phyloP scores from a whole-genome alignment of 805 yeast genomes.

The Torulaspora quercuum region DNA sequence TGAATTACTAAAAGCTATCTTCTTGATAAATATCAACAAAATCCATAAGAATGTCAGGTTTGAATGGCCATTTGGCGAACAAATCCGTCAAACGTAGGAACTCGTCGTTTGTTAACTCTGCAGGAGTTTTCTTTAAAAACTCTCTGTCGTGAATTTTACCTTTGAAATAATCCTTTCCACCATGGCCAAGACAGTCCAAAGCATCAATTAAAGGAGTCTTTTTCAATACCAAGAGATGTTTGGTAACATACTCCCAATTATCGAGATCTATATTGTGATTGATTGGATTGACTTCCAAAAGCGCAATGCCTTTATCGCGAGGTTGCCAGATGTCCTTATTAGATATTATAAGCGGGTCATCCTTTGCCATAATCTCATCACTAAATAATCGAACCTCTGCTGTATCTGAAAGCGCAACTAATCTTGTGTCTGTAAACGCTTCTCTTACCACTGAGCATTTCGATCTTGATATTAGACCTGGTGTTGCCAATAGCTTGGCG shows the following conservation, averaged over 20 bases:
- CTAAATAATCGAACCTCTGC: slow-evolving; percentile 23
- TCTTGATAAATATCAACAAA: slow-evolving; percentile 38
- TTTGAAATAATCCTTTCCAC: slow-evolving; percentile 57
- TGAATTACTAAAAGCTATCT: slow-evolving; percentile 5
- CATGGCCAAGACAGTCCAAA: slow-evolving; percentile 68
- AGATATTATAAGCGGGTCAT: slow-evolving; percentile 35
- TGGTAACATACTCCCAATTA: slow-evolving; percentile 64
- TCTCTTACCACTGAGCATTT: slow-evolving; percentile 65
- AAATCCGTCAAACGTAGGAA: slow-evolving; percentile 46
- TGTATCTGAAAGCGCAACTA: slow-evolving; percentile 48
- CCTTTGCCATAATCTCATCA: slow-evolving; percentile 17
- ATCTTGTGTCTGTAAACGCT: slow-evolving; percentile 53
- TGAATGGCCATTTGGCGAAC: slow-evolving; percentile 81
- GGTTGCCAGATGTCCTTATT: slow-evolving; percentile 32
- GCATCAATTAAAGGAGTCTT: slow-evolving; percentile 45
- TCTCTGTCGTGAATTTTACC: slow-evolving; percentile 35
- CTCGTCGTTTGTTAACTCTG: slow-evolving; percentile 54
- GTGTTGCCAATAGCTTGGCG: slow-evolving; percentile 55
- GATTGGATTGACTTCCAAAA: slow-evolving; percentile 56
- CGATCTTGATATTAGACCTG: slow-evolving; percentile 50
- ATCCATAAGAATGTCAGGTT: slow-evolving; percentile 52
- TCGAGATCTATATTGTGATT: slow-evolving; percentile 46
- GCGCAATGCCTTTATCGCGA: slow-evolving; percentile 43
- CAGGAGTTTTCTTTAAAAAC: slow-evolving; percentile 44
- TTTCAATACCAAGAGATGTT: slow-evolving; percentile 51